Percentiles rank a stretch among this genome's conserved stretches.
phyloP scores from a whole-genome alignment of 306 rosid genomes.

The Myrica gale region DNA sequence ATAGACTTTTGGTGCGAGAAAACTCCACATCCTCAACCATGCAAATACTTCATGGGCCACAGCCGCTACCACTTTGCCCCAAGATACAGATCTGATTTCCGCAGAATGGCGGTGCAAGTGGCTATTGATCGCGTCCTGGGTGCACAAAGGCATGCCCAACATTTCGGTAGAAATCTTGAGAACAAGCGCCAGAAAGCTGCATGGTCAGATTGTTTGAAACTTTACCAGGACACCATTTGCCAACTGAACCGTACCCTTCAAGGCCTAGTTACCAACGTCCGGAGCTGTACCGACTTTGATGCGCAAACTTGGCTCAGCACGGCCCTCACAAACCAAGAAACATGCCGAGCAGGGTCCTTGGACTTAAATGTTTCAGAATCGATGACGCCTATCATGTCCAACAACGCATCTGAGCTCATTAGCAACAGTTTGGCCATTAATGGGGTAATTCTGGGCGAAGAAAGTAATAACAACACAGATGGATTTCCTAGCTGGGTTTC shows the following conservation, averaged over 20 bases:
- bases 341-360: conserved; percentile 49
- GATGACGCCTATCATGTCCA: conserved; percentile 24
- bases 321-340: conserved; percentile 68
- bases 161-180: conserved; percentile 9
- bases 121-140: conserved; percentile 48
- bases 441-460: conserved; percentile 31
- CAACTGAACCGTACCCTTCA: conserved; percentile 60
- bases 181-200: conserved; percentile 42
- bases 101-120: conserved; percentile 38
- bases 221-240: conserved; percentile 50
- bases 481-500: conserved; percentile 63
- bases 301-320: conserved; percentile 95
- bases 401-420: conserved; percentile 63
- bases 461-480: background rate
- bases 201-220: conserved; percentile 57
- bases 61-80: conserved; percentile 21
- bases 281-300: conserved; percentile 48
- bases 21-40: conserved; percentile 73
- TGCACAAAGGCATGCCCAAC: conserved; percentile 25
- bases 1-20: conserved; percentile 71
- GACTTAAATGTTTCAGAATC: conserved; percentile 49
- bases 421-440: conserved; percentile 69
- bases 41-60: conserved; percentile 54
- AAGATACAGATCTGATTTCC: conserved; percentile 49
- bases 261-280: conserved; percentile 23